Base-by-base conservation (phyloP, 495 filamentous ascomycete species). In the Aspergillus affinis region DNA sequence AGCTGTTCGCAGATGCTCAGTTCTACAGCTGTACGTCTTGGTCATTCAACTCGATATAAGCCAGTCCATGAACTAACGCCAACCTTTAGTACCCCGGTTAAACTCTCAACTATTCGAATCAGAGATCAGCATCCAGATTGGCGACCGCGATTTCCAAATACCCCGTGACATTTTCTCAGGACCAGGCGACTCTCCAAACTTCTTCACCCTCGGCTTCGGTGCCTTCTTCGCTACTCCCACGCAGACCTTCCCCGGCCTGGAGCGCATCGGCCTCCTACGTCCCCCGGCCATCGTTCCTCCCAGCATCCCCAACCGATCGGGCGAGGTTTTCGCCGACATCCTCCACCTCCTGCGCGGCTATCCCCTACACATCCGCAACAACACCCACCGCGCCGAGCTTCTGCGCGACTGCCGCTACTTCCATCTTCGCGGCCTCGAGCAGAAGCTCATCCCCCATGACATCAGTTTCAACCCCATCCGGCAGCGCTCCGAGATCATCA, bases 51-150 rank as follows among this genome's bases (percentile, higher is more conserved):
- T 4, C 21, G 51, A 19, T 17, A 15, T 3, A 20, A 26, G 23
- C 5, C 30, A 20, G 17, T 9, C 23, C 4, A 17, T n/a, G 20
- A 23, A 51, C 46, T 72, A 48, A 69, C 56, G 10, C 58, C 23
- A 26, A 26, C 68, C 44, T 45, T 41, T 51, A 91, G 85, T 98
- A 32, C 93, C 94, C 50, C 88, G 93, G 61, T 78, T 98, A 51
- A 93, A 92, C 66, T 91, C 90, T 17, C 93, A 93, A 71, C 87
- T 98, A n/a, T 96, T 95, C 72, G 90, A 93, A 65, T 90, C 93
- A 47, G 88, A 90, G 64, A 95, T 97, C 70, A 94, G 88, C 76
- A 91, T 96, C 64, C 88, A 89, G 41, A 91, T 98, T 62, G 93
- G 93, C 57, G 85, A 88, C 55, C 84, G 81, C 21, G 83, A 91